Conservation (phyloP, 768 basidiomycete species). For the Phallus indusiatus region DNA sequence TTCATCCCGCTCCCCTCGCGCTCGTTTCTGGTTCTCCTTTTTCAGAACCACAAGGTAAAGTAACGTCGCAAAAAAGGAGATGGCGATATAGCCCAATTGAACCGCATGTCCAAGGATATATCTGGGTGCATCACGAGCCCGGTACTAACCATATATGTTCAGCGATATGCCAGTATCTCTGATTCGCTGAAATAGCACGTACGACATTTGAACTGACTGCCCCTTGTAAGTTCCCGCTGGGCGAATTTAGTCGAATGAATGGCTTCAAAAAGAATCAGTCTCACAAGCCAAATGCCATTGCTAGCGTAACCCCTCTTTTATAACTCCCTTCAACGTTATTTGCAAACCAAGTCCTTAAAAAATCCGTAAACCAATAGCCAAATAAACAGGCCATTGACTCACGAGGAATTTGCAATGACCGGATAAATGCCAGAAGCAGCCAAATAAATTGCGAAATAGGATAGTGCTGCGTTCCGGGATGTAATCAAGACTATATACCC, state of each 20-base stretch:
- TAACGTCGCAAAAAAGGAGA: constrained; percentile 48
- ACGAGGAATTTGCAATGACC: constrained; percentile 37
- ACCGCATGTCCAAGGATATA: constrained; percentile 62
- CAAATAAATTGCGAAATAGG: constrained; percentile 65
- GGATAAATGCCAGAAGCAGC: constrained; percentile 53
- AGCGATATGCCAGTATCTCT: background rate
- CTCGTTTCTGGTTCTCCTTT: constrained; percentile 51
- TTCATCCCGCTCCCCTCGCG: constrained; percentile 61
- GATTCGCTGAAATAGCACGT: constrained; percentile 18
- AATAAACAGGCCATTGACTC: constrained; percentile 14
- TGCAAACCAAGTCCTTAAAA: constrained; percentile 55
- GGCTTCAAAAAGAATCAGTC: background rate
- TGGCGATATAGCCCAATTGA: constrained; percentile 57
- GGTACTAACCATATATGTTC: constrained; percentile 38
- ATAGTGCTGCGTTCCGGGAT: constrained; percentile 50
- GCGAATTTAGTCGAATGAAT: constrained; percentile 15
- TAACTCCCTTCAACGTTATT: constrained; percentile 67
- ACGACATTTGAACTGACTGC: constrained; percentile 60
- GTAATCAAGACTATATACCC: constrained; percentile 61
- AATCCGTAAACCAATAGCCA: constrained; percentile 14
- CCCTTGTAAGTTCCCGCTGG: constrained; percentile 56
- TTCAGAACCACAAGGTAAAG: constrained; percentile 39
- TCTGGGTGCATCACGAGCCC: constrained; percentile 53
- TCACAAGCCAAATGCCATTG: constrained; percentile 55
- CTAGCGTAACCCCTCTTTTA: constrained; percentile 61